phyloP scores from a whole-genome alignment of 2,329 filamentous ascomycete species.

The Didymella lethalis region DNA sequence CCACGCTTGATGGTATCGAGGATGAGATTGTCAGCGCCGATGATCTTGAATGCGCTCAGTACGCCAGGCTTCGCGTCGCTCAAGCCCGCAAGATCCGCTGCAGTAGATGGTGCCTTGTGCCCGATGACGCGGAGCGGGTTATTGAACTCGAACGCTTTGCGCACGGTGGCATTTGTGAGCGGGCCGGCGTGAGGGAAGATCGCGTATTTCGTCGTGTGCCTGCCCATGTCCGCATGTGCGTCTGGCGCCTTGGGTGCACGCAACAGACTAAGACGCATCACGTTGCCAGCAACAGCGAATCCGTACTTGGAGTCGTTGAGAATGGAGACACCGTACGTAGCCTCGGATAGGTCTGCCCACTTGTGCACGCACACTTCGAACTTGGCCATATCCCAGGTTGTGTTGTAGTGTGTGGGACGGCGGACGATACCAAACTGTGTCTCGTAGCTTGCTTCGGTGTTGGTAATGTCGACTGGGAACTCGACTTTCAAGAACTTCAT shows the following conservation, averaged over 20 bases:
- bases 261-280: constrained; percentile 88
- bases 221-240: constrained; percentile 91
- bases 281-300: constrained; percentile 85
- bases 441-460: constrained; percentile 93
- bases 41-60: constrained; percentile 70
- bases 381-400: constrained; percentile 96
- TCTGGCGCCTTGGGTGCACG: constrained; percentile 92
- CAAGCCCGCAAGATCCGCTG: constrained; percentile 6
- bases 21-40: constrained; percentile 71
- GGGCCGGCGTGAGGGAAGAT: constrained; percentile 83
- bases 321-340: constrained; percentile 88
- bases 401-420: constrained; percentile 97
- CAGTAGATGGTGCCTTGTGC: constrained; percentile 44
- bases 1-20: constrained; percentile 92
- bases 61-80: constrained; percentile 28
- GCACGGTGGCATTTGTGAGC: constrained; percentile 76
- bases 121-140: constrained; percentile 71
- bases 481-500: constrained; percentile 99
- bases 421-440: constrained; percentile 90
- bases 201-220: constrained; percentile 86
- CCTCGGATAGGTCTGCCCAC: constrained; percentile 88
- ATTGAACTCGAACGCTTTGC: constrained; percentile 90
- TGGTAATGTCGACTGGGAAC: constrained; percentile 90
- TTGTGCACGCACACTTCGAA: constrained; percentile 97
- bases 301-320: constrained; percentile 97